Percentiles rank a stretch among this genome's conserved stretches.
These are phyloP conservation scores for Lathyrus oleraceus DNA, from an alignment of 306 rosid species.

Conservation along the genomic window DNA sequence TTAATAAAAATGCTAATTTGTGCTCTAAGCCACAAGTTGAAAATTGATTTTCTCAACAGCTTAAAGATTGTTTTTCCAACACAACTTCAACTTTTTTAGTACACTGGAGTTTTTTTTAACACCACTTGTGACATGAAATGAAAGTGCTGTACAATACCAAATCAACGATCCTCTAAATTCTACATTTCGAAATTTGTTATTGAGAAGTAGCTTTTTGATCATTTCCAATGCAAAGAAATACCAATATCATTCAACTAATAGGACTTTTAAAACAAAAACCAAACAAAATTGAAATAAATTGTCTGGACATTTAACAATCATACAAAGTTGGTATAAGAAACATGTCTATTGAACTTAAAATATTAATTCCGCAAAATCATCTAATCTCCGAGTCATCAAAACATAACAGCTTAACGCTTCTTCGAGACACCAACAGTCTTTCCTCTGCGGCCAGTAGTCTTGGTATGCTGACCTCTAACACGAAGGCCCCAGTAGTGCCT, in stretches of 20 bases:
- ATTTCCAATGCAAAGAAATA: too few species aligned
- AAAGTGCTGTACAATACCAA: background rate
- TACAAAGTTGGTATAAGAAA: slow-evolving; percentile 25
- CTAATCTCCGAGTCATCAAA: slow-evolving; percentile 28
- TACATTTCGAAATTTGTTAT: background rate
- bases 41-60: too few species aligned
- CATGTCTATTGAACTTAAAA: slow-evolving; percentile 30
- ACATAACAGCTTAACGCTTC: slow-evolving; percentile 58
- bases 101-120: background rate
- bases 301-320: slow-evolving; percentile 14
- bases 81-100: background rate
- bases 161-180: background rate
- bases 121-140: background rate
- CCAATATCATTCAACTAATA: background rate
- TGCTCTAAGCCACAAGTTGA: too few species aligned
- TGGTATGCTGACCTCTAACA: slow-evolving; percentile 98
- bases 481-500: slow-evolving; percentile 93
- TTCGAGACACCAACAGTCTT: slow-evolving; percentile 99
- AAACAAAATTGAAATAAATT: slow-evolving; percentile 38
- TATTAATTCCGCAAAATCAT: slow-evolving; percentile 6
- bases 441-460: slow-evolving; percentile 96
- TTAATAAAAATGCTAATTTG: too few species aligned
- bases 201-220: background rate
- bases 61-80: too few species aligned
- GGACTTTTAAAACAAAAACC: background rate